Conservation (phyloP, 257 asterid species). For the Nicotiana undulata region DNA sequence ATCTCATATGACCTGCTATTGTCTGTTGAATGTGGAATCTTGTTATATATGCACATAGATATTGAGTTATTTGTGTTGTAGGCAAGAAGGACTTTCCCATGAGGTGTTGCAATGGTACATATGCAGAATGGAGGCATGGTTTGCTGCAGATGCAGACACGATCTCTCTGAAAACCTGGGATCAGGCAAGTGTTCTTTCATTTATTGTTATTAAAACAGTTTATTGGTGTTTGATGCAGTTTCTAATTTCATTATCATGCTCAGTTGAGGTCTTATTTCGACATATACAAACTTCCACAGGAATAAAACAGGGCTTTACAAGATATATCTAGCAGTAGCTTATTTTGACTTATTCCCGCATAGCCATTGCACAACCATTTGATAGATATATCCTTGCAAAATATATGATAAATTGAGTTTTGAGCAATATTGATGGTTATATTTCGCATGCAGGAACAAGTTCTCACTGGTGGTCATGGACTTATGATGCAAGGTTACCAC, state of each 20-base stretch:
- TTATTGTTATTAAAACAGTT: constrained; percentile 1
- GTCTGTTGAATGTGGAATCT: constrained; percentile 11
- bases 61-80: constrained; percentile 18
- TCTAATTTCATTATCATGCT: background rate
- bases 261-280: background rate
- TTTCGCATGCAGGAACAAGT: constrained; percentile 67
- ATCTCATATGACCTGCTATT: background rate
- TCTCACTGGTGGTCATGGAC: constrained; percentile 98
- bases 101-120: constrained; percentile 96
- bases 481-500: constrained; percentile 93
- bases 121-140: constrained; percentile 99
- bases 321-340: background rate
- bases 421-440: background rate
- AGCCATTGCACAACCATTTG: background rate
- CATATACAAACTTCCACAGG: background rate
- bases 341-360: background rate
- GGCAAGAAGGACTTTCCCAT: constrained; percentile 77
- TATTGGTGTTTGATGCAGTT: background rate
- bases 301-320: background rate
- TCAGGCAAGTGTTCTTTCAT: constrained; percentile 48
- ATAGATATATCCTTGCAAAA: background rate
- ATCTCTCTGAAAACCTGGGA: constrained; percentile 98
- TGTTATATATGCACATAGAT: constrained; percentile 10
- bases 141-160: constrained; percentile 99
- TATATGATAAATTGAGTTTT: background rate